Evolutionary conservation across 192 early-diverging fungal species (phyloP).

Genomic region (Phlyctochytrium bullatum): DNA sequence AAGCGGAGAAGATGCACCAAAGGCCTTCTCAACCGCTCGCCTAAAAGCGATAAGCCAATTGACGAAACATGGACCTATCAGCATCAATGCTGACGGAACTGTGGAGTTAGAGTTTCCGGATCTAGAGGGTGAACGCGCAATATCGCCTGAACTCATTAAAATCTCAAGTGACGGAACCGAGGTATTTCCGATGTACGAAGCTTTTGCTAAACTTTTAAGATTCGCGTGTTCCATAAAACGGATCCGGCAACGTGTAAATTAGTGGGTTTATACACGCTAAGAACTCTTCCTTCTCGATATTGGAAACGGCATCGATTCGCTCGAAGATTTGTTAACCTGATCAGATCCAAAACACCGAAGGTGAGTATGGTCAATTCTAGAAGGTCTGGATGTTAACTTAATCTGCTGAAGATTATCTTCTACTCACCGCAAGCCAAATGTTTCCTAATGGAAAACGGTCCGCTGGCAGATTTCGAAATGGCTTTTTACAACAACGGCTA

Average conservation of each 20-base stretch:
- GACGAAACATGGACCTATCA: constrained; percentile 48
- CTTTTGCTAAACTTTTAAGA: too few species aligned
- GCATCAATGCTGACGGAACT: constrained; percentile 32
- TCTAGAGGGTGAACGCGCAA: too few species aligned
- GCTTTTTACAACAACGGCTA: constrained; percentile 66
- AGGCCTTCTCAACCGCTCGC: constrained; percentile 40
- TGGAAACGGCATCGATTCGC: constrained; percentile 46
- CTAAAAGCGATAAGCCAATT: constrained; percentile 48
- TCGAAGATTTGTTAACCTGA: constrained; percentile 49
- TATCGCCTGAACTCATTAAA: constrained; percentile 34
- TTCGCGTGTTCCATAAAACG: too few species aligned
- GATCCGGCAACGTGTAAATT: too few species aligned
- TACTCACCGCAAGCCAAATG: constrained; percentile 72
- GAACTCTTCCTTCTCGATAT: constrained; percentile 28
- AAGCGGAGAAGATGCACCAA: constrained; percentile 10
- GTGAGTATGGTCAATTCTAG: too few species aligned
- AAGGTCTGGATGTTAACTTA: constrained; percentile 3
- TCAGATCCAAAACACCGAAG: constrained; percentile 62
- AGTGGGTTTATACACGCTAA: constrained; percentile 20
- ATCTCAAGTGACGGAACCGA: constrained; percentile 31
- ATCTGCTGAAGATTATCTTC: constrained; percentile 51
- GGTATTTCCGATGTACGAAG: too few species aligned
- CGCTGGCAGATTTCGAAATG: constrained; percentile 59
- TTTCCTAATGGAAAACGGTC: constrained; percentile 65
- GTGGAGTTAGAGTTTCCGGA: constrained; percentile 34